Conservation (phyloP, 2,329 filamentous ascomycete genomes). For the Zymoseptoria tritici region DNA sequence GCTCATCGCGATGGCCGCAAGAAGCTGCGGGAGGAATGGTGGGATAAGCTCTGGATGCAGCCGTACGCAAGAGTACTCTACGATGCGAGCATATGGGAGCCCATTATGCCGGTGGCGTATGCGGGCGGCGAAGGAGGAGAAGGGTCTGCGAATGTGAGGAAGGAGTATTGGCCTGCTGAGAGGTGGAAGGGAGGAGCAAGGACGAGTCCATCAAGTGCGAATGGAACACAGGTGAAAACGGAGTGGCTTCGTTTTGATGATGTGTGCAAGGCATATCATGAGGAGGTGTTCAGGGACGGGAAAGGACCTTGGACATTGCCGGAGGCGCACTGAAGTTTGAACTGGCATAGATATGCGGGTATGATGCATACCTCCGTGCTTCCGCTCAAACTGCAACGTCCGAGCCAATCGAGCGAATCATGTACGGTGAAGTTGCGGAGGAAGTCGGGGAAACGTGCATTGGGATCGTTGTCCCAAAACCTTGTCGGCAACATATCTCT, state of each 20-base stretch:
- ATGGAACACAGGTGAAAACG: slow-evolving; percentile 35
- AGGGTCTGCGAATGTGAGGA: slow-evolving; percentile 7
- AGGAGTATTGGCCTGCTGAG: slow-evolving; percentile 37
- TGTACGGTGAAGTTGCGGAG: too few species aligned
- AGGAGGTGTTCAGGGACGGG: slow-evolving; percentile 41
- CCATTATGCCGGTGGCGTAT: slow-evolving; percentile 23
- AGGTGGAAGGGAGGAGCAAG: slow-evolving; percentile 42
- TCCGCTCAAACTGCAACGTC: too few species aligned
- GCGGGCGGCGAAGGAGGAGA: slow-evolving; percentile 33
- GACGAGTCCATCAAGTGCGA: slow-evolving; percentile 40
- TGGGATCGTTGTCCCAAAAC: too few species aligned
- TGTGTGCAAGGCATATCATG: slow-evolving; percentile 38
- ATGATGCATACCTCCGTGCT: too few species aligned
- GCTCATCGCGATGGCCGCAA: slow-evolving; percentile 15
- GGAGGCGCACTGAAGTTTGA: slow-evolving; percentile 13
- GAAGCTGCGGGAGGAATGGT: slow-evolving; percentile 15
- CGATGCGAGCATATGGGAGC: slow-evolving; percentile 13
- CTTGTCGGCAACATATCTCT: too few species aligned
- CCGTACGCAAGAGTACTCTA: slow-evolving; percentile 12
- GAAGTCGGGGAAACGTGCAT: too few species aligned
- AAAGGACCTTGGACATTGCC: slow-evolving; percentile 30
- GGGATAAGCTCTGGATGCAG: slow-evolving; percentile 21
- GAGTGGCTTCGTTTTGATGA: slow-evolving; percentile 39
- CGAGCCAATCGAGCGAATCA: too few species aligned
- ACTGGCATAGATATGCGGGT: background rate